phyloP scores from a whole-genome alignment of 2,329 filamentous ascomycete species.

The Ophiostoma fasciatum region DNA sequence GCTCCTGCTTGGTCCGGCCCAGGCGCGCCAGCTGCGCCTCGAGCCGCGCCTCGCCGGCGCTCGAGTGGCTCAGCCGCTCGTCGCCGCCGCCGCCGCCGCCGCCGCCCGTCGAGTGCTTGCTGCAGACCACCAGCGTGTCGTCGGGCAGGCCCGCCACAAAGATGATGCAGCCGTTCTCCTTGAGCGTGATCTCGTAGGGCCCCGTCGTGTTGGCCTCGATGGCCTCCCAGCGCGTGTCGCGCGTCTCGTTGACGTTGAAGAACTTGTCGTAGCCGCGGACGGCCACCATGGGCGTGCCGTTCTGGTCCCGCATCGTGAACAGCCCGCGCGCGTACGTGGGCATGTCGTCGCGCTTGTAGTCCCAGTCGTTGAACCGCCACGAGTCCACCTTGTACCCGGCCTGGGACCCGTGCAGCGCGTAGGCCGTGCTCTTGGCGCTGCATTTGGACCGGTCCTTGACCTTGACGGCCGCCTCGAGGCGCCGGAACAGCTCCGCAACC shows the following conservation, averaged over 20 bases:
- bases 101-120: slow-evolving; percentile 88
- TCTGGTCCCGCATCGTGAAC: slow-evolving; percentile 60
- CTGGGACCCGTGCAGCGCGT: too few species aligned
- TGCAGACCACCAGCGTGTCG: slow-evolving; percentile 85
- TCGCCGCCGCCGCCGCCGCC: slow-evolving; percentile 51
- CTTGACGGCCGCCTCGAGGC: slow-evolving; percentile 44
- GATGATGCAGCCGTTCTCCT: slow-evolving; percentile 99
- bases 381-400: too few species aligned
- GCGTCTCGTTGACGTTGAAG: slow-evolving; percentile 82
- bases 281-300: slow-evolving; percentile 59
- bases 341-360: slow-evolving; percentile 77
- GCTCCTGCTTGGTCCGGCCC: slow-evolving; percentile 63
- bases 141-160: slow-evolving; percentile 89
- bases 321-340: slow-evolving; percentile 88
- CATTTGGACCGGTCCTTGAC: slow-evolving; percentile 44
- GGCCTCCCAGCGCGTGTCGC: slow-evolving; percentile 67
- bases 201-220: slow-evolving; percentile 63
- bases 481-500: slow-evolving; percentile 48
- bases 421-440: slow-evolving; percentile 66
- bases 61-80: slow-evolving; percentile 62
- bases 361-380: slow-evolving; percentile 89
- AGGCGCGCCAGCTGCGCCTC: slow-evolving; percentile 63
- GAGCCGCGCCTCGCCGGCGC: slow-evolving; percentile 67
- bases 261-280: slow-evolving; percentile 96
- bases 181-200: slow-evolving; percentile 89